A percentile compares a stretch with the other conserved stretches of the same genome.
Conservation (phyloP, 2,329 filamentous ascomycete genomes). For the Neonectria magnoliae region DNA sequence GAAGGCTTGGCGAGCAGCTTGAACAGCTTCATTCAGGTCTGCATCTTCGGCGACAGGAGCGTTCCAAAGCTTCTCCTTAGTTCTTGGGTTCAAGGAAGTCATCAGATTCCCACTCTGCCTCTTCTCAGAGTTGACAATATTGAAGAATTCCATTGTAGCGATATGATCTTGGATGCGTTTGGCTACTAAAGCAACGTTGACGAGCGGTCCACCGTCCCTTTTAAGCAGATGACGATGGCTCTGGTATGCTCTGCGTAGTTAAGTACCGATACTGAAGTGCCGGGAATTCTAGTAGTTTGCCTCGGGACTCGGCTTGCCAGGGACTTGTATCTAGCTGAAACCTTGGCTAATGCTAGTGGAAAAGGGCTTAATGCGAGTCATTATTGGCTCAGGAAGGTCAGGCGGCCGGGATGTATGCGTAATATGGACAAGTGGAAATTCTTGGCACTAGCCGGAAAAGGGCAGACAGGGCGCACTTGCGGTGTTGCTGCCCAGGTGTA, state of each 20-base stretch:
- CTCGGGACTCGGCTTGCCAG: not conserved
- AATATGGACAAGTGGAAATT: no score
- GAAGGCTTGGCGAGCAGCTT: not conserved
- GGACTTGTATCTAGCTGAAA: not conserved
- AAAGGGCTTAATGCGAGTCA: not conserved
- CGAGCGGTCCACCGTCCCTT: not conserved
- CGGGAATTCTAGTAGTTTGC: not conserved
- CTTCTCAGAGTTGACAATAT: not conserved
- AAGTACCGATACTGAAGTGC: not conserved
- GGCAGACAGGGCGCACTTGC: no score
- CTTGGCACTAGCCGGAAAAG: not conserved
- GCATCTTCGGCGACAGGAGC: not conserved
- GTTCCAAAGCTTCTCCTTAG: not conserved
- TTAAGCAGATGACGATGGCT: not conserved
- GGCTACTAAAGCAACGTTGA: no score
- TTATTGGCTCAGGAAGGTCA: not conserved
- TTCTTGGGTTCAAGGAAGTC: not conserved
- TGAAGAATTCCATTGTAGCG: not conserved
- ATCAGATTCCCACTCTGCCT: not conserved
- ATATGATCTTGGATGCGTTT: not conserved
- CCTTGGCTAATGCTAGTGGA: not conserved
- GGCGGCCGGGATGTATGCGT: not conserved
- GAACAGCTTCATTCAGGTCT: slow-evolving; percentile 1
- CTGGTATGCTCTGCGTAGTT: not conserved
- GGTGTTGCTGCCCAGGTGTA: no score